Evolutionary conservation across 768 basidiomycete species (phyloP).

Genomic region (Strobilomyces echinocephalus): DNA sequence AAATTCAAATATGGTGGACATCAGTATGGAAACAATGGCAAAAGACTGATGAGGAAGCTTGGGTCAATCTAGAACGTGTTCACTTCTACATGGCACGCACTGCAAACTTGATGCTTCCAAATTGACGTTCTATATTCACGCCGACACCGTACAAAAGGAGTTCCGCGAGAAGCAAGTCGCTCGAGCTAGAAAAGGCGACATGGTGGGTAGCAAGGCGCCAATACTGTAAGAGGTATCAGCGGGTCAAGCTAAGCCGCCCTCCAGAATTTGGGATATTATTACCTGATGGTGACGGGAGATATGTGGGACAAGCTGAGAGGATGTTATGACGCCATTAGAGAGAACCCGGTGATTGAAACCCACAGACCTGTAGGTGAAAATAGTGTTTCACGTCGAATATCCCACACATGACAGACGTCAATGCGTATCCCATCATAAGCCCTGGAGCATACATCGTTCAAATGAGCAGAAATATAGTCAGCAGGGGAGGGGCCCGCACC

Average conservation of each 20-base stretch:
- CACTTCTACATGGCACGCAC: constrained; percentile 42
- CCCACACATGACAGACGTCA: constrained; percentile 69
- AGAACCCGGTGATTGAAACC: not conserved
- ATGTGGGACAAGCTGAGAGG: constrained; percentile 73
- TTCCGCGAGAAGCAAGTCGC: constrained; percentile 76
- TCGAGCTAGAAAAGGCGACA: constrained; percentile 76
- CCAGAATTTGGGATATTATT: constrained; percentile 12
- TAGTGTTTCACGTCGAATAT: constrained; percentile 87
- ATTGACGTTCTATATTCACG: constrained; percentile 74
- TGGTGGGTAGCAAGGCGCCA: constrained; percentile 79
- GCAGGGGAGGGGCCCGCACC: constrained; percentile 41
- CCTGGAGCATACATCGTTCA: constrained; percentile 39
- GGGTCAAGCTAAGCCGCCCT: constrained; percentile 31
- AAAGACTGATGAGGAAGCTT: constrained; percentile 57
- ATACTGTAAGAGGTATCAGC: constrained; percentile 50
- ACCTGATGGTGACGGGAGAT: constrained; percentile 89
- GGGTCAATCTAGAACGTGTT: constrained; percentile 1
- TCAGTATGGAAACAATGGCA: constrained; percentile 56
- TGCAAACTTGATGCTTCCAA: constrained; percentile 84
- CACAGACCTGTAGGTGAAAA: constrained; percentile 71
- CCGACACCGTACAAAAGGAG: constrained; percentile 69
- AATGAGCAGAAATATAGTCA: not conserved
- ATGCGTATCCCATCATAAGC: constrained; percentile 66
- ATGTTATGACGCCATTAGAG: constrained; percentile 8
- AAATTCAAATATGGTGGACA: constrained; percentile 69